phyloP scores from a whole-genome alignment of 2,329 filamentous ascomycete species.

The Cercospora sojina region DNA sequence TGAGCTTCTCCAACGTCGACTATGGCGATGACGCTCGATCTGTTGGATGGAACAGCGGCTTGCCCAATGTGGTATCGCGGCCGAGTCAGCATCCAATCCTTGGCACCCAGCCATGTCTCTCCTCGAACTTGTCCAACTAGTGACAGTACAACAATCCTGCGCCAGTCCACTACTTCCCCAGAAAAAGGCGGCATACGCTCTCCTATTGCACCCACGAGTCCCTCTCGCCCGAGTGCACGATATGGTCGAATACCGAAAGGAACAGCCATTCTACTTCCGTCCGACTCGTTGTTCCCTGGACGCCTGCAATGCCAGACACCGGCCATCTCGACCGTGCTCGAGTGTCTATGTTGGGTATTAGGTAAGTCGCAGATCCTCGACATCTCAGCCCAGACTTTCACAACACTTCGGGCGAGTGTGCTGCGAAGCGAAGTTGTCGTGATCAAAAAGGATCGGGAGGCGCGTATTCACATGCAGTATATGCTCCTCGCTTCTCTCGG shows the following conservation, averaged over 20 bases:
- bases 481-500: background rate
- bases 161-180: no score
- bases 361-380: background rate
- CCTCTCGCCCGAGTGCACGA: no score
- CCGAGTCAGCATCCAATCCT: background rate
- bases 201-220: no score
- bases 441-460: background rate
- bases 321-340: background rate
- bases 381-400: background rate
- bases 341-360: background rate
- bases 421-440: background rate
- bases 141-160: no score
- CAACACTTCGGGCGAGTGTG: no score
- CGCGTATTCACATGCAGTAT: background rate
- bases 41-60: no score
- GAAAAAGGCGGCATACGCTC: no score
- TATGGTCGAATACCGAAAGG: no score
- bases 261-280: no score
- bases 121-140: no score
- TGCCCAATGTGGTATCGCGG: background rate
- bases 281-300: no score
- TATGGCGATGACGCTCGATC: background rate
- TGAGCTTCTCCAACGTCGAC: background rate
- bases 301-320: background rate
- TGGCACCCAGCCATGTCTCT: background rate